Evolutionary conservation across 2,329 filamentous ascomycete species (phyloP).

Genomic region (Fusarium brevicatenulatum): DNA sequence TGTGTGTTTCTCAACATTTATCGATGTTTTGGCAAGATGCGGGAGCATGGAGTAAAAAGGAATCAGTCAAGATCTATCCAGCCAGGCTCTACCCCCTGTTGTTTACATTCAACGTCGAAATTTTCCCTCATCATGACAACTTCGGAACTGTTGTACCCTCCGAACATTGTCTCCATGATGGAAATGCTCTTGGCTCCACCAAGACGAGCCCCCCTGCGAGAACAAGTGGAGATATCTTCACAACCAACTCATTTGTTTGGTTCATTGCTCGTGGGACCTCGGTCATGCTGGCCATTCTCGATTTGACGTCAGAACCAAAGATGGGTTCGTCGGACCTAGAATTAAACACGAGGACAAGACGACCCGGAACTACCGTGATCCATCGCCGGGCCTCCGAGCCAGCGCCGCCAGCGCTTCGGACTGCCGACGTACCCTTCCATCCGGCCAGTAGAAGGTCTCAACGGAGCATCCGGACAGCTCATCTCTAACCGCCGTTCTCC

Average conservation of each 20-base stretch:
- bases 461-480: conserved; percentile 2
- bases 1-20: conserved; percentile 1
- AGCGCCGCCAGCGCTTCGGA: conserved; percentile 35
- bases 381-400: conserved; percentile 38
- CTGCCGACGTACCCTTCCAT: conserved; percentile 41
- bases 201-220: conserved; percentile 7
- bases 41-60: background rate
- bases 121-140: conserved; percentile 35
- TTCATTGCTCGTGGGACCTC: conserved; percentile 37
- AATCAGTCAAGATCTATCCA: conserved; percentile 8
- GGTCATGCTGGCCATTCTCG: conserved; percentile 29
- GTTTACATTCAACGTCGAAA: background rate
- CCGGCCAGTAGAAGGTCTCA: conserved; percentile 23
- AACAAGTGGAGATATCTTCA: conserved; percentile 15
- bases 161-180: conserved; percentile 18
- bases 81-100: background rate
- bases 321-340: conserved; percentile 12
- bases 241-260: conserved; percentile 12
- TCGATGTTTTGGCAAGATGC: background rate
- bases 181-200: conserved; percentile 18
- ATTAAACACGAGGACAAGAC: conserved; percentile 10
- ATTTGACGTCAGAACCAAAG: conserved; percentile 42
- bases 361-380: conserved; percentile 33
- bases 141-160: conserved; percentile 12
- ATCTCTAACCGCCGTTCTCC: conserved; percentile 3